Evolutionary conservation across 139 green algal species (phyloP), one percentile per base, ranked within the genome.

Genomic region (Chlamydomonas eustigma): DNA sequence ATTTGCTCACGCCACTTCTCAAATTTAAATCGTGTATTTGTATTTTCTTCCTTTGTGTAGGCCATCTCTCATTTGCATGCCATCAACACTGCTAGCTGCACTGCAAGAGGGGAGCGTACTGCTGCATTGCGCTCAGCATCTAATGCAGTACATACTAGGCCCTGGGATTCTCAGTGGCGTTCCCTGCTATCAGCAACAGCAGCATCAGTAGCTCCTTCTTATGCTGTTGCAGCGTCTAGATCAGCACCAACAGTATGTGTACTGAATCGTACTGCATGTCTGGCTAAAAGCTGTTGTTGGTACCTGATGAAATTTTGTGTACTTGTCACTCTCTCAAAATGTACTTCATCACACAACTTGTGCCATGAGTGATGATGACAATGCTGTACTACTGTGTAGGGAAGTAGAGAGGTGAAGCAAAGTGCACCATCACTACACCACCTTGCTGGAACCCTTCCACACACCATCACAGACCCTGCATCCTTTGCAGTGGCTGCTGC

Each of bases 71-170:
- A 50, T 73, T 5, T 73, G 65, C 4, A 39, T 31, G 12, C 12
- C 37, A 75, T 75, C 4, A 4, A 36, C 24, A 28, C 37, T n/a
- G 68, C 68, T 38, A 12, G 32, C 36, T 12, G 22, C 25, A n/a
- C 68, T 25, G 77, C 74, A 33, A 24, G 30, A 4, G 38, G 25
- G 32, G 69, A 78, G 58, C 25, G 65, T 25, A 33, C 34, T 18
- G 44, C 72, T 4, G 73, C 73, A 18, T 30, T 52, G 18, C 2
- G 3, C 3, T 37, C 63, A 0, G 76, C 80, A 1, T 31, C 28
- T 33, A 30, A 32, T 12, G 76, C 76, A 24, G 63, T 68, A 28
- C 71, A 79, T 22, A 39, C 36, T 8, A 66, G 70, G 28, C 70
- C 51, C 34, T 73, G 51, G 50, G 72, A 77, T 35, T 18, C 38